Conservation (phyloP, 2,329 filamentous ascomycete genomes). For the Aspergillus alliaceus region DNA sequence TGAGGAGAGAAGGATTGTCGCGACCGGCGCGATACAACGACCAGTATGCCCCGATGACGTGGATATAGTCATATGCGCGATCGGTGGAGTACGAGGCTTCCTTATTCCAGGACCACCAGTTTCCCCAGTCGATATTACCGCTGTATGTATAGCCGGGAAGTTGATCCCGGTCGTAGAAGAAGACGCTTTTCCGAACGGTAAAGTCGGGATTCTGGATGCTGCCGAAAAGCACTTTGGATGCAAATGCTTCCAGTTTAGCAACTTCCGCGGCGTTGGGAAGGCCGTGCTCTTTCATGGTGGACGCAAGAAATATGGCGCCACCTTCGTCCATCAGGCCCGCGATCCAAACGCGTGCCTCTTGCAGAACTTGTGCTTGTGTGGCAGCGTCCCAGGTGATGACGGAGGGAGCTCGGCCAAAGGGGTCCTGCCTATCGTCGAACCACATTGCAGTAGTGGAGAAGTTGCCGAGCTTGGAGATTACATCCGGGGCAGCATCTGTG, state of each 20-base stretch:
- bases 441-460: constrained; percentile 58
- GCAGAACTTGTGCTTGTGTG: constrained; percentile 35
- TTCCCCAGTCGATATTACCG: constrained; percentile 47
- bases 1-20: constrained; percentile 48
- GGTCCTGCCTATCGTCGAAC: constrained; percentile 53
- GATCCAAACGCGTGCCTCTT: constrained; percentile 54
- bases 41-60: constrained; percentile 59
- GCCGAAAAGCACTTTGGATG: constrained; percentile 53
- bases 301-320: constrained; percentile 57
- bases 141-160: constrained; percentile 49
- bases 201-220: constrained; percentile 50
- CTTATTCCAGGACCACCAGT: constrained; percentile 55
- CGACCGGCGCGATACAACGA: constrained; percentile 56
- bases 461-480: constrained; percentile 49
- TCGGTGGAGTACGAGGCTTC: constrained; percentile 47
- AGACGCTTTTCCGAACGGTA: constrained; percentile 56
- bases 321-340: constrained; percentile 62
- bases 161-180: constrained; percentile 55
- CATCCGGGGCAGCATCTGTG: constrained; percentile 48
- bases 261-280: constrained; percentile 54
- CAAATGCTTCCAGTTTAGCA: constrained; percentile 55
- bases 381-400: constrained; percentile 57
- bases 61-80: constrained; percentile 61
- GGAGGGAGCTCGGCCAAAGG: constrained; percentile 56
- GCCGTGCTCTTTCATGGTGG: constrained; percentile 55